Evolutionary conservation across 108 stramenopile genomes (phyloP).

Genomic region (Heterococcus sp.): DNA sequence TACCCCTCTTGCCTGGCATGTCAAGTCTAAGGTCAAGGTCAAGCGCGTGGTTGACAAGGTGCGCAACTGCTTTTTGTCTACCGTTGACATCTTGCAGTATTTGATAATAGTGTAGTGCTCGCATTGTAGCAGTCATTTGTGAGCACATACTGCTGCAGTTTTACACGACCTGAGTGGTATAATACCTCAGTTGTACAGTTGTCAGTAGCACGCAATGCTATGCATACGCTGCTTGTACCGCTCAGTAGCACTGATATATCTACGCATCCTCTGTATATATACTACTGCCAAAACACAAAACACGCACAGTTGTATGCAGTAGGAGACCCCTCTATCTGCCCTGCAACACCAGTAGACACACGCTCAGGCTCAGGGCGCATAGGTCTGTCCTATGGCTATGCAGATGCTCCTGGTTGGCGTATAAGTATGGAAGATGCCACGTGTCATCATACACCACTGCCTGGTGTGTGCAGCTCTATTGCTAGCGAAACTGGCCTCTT

Average conservation of each 20-base stretch:
- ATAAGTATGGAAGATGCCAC: conserved; percentile 84
- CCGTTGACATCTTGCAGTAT: too few species aligned
- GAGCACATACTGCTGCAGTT: too few species aligned
- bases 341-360: conserved; percentile 13
- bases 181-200: too few species aligned
- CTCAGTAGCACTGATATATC: too few species aligned
- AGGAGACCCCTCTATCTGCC: conserved; percentile 23
- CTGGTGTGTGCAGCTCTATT: background rate
- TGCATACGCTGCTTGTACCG: too few species aligned
- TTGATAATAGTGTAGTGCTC: too few species aligned
- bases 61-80: background rate
- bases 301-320: conserved; percentile 17
- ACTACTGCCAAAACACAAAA: too few species aligned
- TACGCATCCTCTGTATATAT: too few species aligned
- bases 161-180: too few species aligned
- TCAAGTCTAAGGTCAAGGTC: conserved; percentile 1
- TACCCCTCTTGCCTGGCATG: conserved; percentile 29
- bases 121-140: too few species aligned
- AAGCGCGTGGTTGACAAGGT: background rate
- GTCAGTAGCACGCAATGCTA: too few species aligned
- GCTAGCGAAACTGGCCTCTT: conserved; percentile 54
- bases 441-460: conserved; percentile 13
- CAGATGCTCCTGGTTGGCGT: conserved; percentile 77
- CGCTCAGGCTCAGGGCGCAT: background rate
- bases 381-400: conserved; percentile 52